A percentile compares a stretch with the other conserved stretches of the same genome.
phyloP scores from a whole-genome alignment of 768 basidiomycete genomes.

The Tricholoma saponaceum region DNA sequence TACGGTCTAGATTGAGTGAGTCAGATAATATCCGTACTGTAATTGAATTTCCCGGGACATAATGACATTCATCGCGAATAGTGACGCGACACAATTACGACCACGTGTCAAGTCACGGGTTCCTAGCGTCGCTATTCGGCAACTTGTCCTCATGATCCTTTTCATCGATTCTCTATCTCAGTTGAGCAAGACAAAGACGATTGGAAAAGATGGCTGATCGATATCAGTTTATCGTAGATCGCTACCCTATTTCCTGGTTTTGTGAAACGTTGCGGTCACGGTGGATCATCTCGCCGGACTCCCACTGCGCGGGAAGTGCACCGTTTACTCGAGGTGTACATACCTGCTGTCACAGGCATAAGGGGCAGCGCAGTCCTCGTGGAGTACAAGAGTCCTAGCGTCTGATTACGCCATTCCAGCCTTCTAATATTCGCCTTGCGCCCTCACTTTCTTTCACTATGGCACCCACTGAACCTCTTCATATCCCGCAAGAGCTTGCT shows the following conservation, averaged over 20 bases:
- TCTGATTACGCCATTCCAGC: background rate
- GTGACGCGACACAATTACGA: slow-evolving; percentile 2
- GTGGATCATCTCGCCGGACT: background rate
- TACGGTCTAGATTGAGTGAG: too few species aligned
- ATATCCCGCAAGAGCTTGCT: slow-evolving; percentile 42
- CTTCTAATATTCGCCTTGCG: background rate
- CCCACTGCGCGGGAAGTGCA: background rate
- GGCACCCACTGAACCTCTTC: background rate
- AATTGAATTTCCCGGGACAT: too few species aligned
- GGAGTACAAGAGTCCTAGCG: background rate
- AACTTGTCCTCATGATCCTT: background rate
- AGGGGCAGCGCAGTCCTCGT: background rate
- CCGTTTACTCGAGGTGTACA: slow-evolving; percentile 1
- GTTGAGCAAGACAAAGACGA: slow-evolving; percentile 6
- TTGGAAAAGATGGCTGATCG: slow-evolving; percentile 14
- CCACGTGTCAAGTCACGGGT: slow-evolving; percentile 1
- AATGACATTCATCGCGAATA: too few species aligned
- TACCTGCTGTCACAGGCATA: background rate
- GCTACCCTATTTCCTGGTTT: background rate
- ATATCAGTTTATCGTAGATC: slow-evolving; percentile 16
- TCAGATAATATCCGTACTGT: too few species aligned
- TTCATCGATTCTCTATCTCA: background rate
- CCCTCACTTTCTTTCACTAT: background rate
- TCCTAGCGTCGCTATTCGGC: background rate
- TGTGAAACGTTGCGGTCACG: background rate